Evolutionary conservation across 2,329 filamentous ascomycete species (phyloP).

Genomic region (Colletotrichum paranaense): DNA sequence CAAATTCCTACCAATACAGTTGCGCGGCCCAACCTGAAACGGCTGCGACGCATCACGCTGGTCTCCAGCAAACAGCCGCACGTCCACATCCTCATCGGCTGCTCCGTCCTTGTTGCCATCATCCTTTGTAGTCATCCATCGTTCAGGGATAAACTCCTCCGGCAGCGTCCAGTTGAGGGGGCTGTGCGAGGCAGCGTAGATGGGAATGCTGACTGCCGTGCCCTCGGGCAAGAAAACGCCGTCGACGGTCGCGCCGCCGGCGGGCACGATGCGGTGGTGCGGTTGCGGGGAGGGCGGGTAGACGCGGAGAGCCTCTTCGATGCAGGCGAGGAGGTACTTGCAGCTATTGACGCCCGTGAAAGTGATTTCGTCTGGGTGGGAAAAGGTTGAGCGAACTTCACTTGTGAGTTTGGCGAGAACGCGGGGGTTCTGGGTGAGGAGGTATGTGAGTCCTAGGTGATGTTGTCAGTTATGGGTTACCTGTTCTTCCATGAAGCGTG

Average conservation of each 20-base stretch:
- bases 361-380: conserved; percentile 31
- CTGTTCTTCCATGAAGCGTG: too few species aligned
- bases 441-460: conserved; percentile 38
- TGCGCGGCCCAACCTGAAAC: conserved; percentile 58
- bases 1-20: conserved; percentile 61
- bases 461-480: too few species aligned
- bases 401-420: conserved; percentile 43
- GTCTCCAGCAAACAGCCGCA: not conserved
- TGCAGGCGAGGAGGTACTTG: conserved; percentile 40
- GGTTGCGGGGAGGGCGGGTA: conserved; percentile 36
- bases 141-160: conserved; percentile 58
- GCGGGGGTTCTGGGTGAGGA: conserved; percentile 44
- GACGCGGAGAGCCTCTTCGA: conserved; percentile 40
- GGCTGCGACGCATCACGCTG: conserved; percentile 59
- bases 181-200: not conserved
- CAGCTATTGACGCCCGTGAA: conserved; percentile 29
- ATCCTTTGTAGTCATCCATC: conserved; percentile 46
- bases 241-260: conserved; percentile 14
- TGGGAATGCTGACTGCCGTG: conserved; percentile 45
- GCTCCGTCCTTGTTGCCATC: not conserved
- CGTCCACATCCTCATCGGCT: not conserved
- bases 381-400: conserved; percentile 41
- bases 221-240: conserved; percentile 45
- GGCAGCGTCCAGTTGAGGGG: conserved; percentile 54
- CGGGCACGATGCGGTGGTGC: not conserved